These are phyloP conservation scores for Erigeron philadelphicus DNA, from an alignment of 140 eudicot species.

Conservation along the genomic window DNA sequence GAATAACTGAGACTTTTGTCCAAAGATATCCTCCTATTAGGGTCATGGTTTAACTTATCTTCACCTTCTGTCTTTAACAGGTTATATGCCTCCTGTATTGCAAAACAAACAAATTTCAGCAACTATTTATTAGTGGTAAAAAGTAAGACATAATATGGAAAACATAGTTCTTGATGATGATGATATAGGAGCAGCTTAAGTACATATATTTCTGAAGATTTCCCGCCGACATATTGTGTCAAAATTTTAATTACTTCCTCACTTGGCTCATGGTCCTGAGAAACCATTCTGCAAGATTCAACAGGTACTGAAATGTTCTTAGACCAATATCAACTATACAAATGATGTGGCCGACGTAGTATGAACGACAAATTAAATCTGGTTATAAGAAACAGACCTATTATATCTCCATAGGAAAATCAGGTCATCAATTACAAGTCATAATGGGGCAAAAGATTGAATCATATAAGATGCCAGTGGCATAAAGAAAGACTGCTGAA, in stretches of 20 bases:
- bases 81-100: slow-evolving; percentile 61
- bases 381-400: slow-evolving; percentile 1
- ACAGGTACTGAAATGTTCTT: slow-evolving; percentile 20
- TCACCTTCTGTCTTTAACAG: slow-evolving; percentile 46
- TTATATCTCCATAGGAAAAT: not conserved
- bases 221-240: slow-evolving; percentile 66
- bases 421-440: slow-evolving; percentile 9
- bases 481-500: slow-evolving; percentile 1
- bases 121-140: slow-evolving; percentile 6
- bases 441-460: not conserved
- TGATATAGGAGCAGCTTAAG: slow-evolving; percentile 4
- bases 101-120: slow-evolving; percentile 18
- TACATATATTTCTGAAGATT: slow-evolving; percentile 70
- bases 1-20: slow-evolving; percentile 72
- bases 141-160: slow-evolving; percentile 18
- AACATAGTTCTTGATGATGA: slow-evolving; percentile 22
- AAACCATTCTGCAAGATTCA: slow-evolving; percentile 60
- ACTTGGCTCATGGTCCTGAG: slow-evolving; percentile 53
- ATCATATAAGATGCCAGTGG: slow-evolving; percentile 8
- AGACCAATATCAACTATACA: slow-evolving; percentile 9
- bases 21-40: slow-evolving; percentile 34
- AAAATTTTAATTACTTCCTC: slow-evolving; percentile 63
- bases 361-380: slow-evolving; percentile 18
- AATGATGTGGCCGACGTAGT: slow-evolving; percentile 5
- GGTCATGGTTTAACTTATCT: slow-evolving; percentile 22